Conservation (phyloP, 805 yeast species). For the Nakazawaea pomicola region DNA sequence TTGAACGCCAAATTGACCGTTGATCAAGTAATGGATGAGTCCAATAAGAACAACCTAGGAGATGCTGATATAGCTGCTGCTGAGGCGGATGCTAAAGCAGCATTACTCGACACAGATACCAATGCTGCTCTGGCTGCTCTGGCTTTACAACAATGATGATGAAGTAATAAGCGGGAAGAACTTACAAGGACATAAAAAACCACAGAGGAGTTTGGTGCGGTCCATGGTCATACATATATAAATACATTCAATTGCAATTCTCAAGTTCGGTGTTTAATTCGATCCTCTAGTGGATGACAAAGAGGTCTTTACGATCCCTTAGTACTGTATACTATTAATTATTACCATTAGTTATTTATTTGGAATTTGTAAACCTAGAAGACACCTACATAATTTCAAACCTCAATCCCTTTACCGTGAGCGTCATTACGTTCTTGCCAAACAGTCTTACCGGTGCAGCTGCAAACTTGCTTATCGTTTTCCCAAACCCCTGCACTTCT, state of each 20-base stretch:
- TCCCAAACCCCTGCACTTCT: conserved; percentile 98
- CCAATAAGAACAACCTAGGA: neutral
- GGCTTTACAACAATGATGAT: neutral
- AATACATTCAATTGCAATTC: no score
- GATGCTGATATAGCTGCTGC: conserved; percentile 4
- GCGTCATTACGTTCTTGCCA: conserved; percentile 95
- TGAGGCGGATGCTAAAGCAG: neutral
- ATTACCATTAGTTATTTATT: no score
- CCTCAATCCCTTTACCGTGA: conserved; percentile 45
- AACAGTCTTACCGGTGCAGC: conserved; percentile 90
- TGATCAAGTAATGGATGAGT: conserved; percentile 12
- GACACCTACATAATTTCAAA: neutral
- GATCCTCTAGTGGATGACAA: no score
- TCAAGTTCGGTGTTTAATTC: no score
- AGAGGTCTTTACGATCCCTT: no score
- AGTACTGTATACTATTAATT: no score
- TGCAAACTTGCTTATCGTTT: conserved; percentile 87
- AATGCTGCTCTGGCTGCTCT: conserved; percentile 2
- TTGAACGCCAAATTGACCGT: conserved; percentile 9
- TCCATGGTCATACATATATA: no score
- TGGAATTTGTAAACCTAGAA: neutral
- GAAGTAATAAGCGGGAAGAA: no score
- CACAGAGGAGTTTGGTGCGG: no score
- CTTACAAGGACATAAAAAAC: no score
- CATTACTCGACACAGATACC: no score